Conservation (phyloP, 1,139 yeast species). For the Blastobotrys arbuscula region DNA sequence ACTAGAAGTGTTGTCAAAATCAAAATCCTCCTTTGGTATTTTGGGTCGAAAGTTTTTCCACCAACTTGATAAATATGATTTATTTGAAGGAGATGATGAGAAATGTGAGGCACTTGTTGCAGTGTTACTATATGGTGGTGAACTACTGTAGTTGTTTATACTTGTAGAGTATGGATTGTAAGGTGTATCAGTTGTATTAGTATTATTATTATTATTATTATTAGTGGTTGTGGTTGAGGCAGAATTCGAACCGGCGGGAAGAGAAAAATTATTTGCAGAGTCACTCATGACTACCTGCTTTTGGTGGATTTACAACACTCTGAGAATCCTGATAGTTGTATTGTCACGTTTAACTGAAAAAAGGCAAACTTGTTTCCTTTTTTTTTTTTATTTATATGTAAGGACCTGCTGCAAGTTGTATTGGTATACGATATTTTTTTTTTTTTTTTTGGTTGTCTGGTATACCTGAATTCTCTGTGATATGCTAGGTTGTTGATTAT, state of each 20-base stretch:
- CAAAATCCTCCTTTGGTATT: conserved; percentile 21
- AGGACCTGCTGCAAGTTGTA: too few species aligned
- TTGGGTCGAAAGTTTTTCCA: conserved; percentile 40
- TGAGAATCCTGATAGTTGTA: too few species aligned
- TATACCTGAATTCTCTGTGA: too few species aligned
- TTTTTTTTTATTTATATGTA: too few species aligned
- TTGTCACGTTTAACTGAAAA: too few species aligned
- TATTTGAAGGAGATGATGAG: conserved; percentile 30
- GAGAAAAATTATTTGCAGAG: conserved; percentile 8
- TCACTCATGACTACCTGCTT: conserved; percentile 11
- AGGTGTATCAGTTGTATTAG: not conserved
- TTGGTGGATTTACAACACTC: not conserved
- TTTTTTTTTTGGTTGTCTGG: too few species aligned
- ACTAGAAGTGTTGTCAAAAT: not conserved
- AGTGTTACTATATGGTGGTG: not conserved
- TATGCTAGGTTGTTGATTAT: too few species aligned
- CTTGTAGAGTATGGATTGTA: not conserved
- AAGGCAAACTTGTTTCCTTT: too few species aligned
- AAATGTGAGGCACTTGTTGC: not conserved
- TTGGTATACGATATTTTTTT: too few species aligned
- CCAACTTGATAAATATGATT: conserved; percentile 36
- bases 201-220: not conserved
- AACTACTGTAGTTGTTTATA: not conserved
- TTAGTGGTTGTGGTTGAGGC: not conserved
- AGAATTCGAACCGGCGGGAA: not conserved